Percentiles rank a stretch among this genome's conserved stretches.
Evolutionary conservation across 495 filamentous ascomycete species (phyloP).

Genomic region (Jackrogersella multiformis): DNA sequence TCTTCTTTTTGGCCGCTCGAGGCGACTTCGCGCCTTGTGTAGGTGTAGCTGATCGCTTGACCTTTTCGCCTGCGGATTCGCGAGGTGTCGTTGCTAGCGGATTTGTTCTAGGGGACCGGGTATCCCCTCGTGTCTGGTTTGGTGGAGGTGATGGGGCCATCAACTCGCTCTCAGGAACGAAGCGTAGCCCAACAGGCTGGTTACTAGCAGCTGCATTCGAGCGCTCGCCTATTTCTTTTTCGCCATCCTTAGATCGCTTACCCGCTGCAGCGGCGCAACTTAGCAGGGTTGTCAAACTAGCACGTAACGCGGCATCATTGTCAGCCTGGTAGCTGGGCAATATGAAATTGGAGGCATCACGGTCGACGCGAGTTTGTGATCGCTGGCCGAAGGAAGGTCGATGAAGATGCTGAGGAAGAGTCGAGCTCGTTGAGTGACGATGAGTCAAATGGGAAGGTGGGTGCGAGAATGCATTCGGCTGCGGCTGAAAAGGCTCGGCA

Average conservation of each 20-base stretch:
- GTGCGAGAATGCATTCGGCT: constrained; percentile 90
- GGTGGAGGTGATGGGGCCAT: constrained; percentile 55
- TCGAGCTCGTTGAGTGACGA: constrained; percentile 58
- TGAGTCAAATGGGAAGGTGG: constrained; percentile 69
- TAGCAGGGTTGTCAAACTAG: constrained; percentile 92
- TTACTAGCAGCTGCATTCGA: constrained; percentile 48
- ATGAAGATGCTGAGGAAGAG: constrained; percentile 53
- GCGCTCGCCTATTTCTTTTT: constrained; percentile 44
- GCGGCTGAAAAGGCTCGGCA: constrained; percentile 75
- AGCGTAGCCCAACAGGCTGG: constrained; percentile 65
- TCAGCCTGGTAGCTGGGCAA: constrained; percentile 83
- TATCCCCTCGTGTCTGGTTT: constrained; percentile 32
- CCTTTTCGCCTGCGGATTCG: constrained; percentile 53
- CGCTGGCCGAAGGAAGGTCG: constrained; percentile 54
- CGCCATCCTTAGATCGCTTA: constrained; percentile 72
- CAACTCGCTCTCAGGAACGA: constrained; percentile 81
- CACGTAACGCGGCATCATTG: constrained; percentile 91
- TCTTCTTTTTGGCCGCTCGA: constrained; percentile 66
- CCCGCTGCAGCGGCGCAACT: constrained; percentile 91
- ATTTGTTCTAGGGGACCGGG: constrained; percentile 36
- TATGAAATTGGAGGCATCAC: constrained; percentile 66
- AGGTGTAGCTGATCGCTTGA: constrained; percentile 60
- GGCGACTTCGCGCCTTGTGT: constrained; percentile 46
- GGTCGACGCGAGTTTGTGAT: constrained; percentile 55
- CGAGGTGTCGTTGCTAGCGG: constrained; percentile 10